Evolutionary conservation across 345 rosid genomes (phyloP), one percentile per base, ranked within the genome.

Genomic region (Camelina sativa): DNA sequence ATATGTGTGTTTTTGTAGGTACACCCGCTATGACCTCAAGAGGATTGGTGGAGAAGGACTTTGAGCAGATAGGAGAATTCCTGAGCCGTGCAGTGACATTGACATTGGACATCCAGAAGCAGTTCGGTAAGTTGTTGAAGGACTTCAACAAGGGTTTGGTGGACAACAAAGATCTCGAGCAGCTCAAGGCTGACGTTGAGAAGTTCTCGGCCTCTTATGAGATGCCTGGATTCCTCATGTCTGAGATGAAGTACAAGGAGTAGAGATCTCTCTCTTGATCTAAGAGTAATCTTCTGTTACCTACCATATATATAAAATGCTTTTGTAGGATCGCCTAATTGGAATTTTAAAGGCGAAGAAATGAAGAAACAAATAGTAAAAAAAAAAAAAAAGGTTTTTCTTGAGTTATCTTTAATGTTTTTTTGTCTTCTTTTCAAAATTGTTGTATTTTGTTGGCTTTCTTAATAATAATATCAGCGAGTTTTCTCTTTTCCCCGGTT

Each of bases 21-120:
- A 52, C 99, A 51, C 99, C 99, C 0, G 98, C 99, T 40, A 95
- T 95, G 99, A 95, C 99, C 16, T 95, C 99, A 12, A 86, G 99
- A 71, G 99, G 99, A 15, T 78, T 95, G 86, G 83, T 86, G 6
- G 98, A 96, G 86, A 92, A 92, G 83, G 99, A 96, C 86, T 96
- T 96, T 2, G 96, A 88, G 85, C 83, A 92, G 85, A 89, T 96
- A 0, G 98, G 89, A 50, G 99, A 92, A 80, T 92, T 96, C 88
- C 91, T 96, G 57, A 85, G 90, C 88, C 88, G 93, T 6, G 92
- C 98, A 0, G 98, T 96, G 73, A 82, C 87, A 38, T 16, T 96
- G 47, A 92, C 99, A 0, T 81, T 92, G 91, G 83, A 13, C 71
- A 86, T 92, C 82, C 98, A 96, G 68, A 96, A 92, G 80, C 85